Evolutionary conservation across 441 rosid species (phyloP), one percentile per base, ranked within the genome.

Genomic region (Bocquillonia castaneifolia): DNA sequence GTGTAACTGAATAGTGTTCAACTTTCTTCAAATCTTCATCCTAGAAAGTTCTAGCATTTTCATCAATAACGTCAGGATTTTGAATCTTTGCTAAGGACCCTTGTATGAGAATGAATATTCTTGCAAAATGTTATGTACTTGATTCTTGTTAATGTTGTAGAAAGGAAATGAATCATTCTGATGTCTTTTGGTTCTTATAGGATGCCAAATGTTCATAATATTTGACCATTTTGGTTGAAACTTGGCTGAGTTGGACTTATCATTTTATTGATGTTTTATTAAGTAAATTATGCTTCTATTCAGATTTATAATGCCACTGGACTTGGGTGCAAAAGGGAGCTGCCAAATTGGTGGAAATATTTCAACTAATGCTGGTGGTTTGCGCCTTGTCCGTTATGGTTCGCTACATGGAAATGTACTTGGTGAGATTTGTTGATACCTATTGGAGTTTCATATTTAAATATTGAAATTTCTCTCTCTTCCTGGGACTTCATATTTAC

Each of bases 281-380:
- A 79, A 78, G 78, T 60, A 51, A 74, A 64, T 72, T 22, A 73
- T 79, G 79, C 78, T 84, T 85, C 84, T 58, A 72, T 86, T 84
- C 92, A 93, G 99, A 85, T 91, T 89, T 86, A 71, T 87, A 71
- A 93, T 93, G 99, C 97, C 99, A 78, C 92, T 93, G 77, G 97
- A 94, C 94, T 83, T 94, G 65, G 97, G 99, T 82, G 97, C 99
- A 57, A 94, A 94, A 77, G 99, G 97, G 72, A 91, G 99, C 87
- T 94, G 99, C 80, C 99, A 94, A 75, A 94, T 94, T 40, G 99
- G 99, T 80, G 99, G 99, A 72, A 94, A 91, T 76, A 86, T 94
- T 78, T 92, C 99, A 75, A 94, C 99, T 77, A 94, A 91, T 79
- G 97, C 97, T 78, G 99, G 99, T 80, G 97, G 99, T 63, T 80